Base-by-base conservation (phyloP, 140 eudicot genomes). In the Ambrosia hybrid region DNA sequence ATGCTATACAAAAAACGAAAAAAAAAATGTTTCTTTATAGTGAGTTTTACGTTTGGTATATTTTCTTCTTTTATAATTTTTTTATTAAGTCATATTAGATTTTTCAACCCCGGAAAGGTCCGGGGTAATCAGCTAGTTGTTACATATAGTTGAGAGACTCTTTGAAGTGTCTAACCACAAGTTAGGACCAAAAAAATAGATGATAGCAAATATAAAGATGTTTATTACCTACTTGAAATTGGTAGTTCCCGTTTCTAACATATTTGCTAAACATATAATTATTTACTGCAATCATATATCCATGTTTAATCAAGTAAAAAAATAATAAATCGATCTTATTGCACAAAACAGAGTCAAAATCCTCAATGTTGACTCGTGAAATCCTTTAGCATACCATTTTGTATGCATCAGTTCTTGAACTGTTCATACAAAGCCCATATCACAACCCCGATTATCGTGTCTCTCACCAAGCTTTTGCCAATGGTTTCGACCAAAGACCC, bases 401-500 rank as follows among this genome's bases (percentile, higher is more conserved):
- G 33, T 56, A 65, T 46, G 37, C 65, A 79, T 33, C 85, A 86
- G 14, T 78, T 75, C 65, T 77, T 88, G 1, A 91, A 49, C 71
- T 82, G 85, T 67, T 91, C 97, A 73, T 84, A 94, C 43, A 88
- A 55, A 61, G 78, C 92, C 99, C 97, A 94, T 36, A 94, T 69
- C 37, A 90, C 51, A 71, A 84, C 45, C 62, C 97, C 96, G 69
- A 94, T 90, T 51, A 88, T 57, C 5, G 96, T 88, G 74, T 94
- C 97, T 72, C 99, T 84, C n/a, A 83, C 84, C 83, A 90, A 74
- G 58, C 73, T 84, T 74, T 78, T 83, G 45, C 83, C 68, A 37
- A 84, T 65, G 2, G 79, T 62, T 57, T 66, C 79, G 16, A 83
- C 65, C 97, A 94, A 94, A 14, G 80, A 57, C 51, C 72, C 67